Conservation (phyloP, 2,329 filamentous ascomycete genomes). For the Bimuria novae-zelandiae region DNA sequence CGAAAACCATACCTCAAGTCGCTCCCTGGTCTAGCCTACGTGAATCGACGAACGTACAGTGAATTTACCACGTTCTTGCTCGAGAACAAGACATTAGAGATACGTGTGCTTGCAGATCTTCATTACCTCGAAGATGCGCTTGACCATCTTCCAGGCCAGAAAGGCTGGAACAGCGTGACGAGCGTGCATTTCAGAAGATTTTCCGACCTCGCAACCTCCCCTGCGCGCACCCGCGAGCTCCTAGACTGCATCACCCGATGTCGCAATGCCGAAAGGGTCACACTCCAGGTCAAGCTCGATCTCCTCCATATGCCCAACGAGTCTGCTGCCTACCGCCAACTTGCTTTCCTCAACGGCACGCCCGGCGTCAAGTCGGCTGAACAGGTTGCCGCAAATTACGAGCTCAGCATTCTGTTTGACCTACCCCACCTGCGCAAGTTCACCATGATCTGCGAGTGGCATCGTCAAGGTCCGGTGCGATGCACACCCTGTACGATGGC, state of each 20-base stretch:
- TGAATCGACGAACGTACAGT: background rate
- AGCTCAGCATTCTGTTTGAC: background rate
- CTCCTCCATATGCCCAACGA: constrained; percentile 4
- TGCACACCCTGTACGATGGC: background rate
- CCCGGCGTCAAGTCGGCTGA: background rate
- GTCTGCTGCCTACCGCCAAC: background rate
- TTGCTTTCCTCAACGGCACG: background rate
- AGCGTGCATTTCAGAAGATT: background rate
- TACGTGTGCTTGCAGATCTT: background rate
- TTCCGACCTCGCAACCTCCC: constrained; percentile 10
- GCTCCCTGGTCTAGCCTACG: constrained; percentile 1
- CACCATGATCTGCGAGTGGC: constrained; percentile 2
- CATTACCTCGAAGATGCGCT: constrained; percentile 3
- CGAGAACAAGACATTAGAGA: background rate
- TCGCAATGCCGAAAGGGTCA: background rate
- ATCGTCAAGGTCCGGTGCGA: background rate
- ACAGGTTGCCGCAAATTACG: constrained; percentile 3
- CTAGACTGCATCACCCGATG: background rate
- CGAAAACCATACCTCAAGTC: background rate
- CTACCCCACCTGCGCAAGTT: background rate
- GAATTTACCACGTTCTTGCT: background rate
- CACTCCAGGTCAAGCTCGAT: constrained; percentile 4
- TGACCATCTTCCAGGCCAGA: background rate
- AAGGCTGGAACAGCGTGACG: constrained; percentile 4
- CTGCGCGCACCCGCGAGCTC: background rate